Evolutionary conservation across 1,139 yeast genomes (phyloP).

Genomic region (Zhuliangozyma parablackwelliae): DNA sequence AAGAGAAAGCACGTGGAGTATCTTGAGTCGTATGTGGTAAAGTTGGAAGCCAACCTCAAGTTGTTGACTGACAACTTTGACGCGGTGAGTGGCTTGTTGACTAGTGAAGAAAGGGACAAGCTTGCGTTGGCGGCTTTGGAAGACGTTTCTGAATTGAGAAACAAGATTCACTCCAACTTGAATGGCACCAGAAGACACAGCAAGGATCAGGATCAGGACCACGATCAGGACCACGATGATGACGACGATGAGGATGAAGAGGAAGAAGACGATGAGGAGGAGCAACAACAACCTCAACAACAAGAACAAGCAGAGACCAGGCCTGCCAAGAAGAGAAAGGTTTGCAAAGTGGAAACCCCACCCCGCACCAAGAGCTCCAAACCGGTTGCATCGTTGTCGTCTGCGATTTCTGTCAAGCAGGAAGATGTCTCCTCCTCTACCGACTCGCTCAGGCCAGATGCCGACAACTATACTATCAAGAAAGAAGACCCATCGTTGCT

Average conservation of each 20-base stretch:
- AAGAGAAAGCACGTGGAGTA: conserved; percentile 89
- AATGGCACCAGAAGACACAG: conserved; percentile 3
- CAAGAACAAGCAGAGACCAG: background rate
- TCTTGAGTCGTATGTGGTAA: conserved; percentile 61
- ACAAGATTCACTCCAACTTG: conserved; percentile 29
- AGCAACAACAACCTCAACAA: conserved; percentile 3
- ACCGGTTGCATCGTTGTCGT: no score
- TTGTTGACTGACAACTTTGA: conserved; percentile 22
- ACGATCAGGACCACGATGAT: conserved; percentile 10
- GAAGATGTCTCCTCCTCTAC: background rate
- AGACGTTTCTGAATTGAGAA: conserved; percentile 29
- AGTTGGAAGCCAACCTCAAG: conserved; percentile 39
- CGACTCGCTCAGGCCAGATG: background rate
- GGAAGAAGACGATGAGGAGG: background rate
- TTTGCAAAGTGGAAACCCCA: background rate
- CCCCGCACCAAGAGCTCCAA: background rate
- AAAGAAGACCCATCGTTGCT: background rate
- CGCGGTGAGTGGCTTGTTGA: conserved; percentile 11
- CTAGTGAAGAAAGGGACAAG: conserved; percentile 12
- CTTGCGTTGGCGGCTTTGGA: conserved; percentile 15
- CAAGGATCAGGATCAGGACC: conserved; percentile 9
- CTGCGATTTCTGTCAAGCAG: background rate
- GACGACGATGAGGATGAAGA: conserved; percentile 2
- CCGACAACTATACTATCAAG: conserved; percentile 3
- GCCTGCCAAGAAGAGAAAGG: conserved; percentile 10